Conservation (phyloP, 768 basidiomycete genomes). For the Podaxis sp. region DNA sequence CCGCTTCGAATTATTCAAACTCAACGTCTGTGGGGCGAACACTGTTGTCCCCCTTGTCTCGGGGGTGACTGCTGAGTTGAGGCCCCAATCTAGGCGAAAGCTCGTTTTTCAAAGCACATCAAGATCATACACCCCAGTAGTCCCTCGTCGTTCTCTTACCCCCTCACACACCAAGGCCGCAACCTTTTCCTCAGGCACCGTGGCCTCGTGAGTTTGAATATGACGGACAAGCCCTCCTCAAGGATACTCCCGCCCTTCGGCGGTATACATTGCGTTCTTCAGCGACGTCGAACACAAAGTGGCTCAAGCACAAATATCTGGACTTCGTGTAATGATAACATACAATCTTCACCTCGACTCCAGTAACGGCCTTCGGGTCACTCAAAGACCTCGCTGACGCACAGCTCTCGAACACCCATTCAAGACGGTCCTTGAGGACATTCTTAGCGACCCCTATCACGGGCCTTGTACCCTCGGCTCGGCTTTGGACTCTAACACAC, state of each 20-base stretch:
- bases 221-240: not conserved
- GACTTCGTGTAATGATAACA: constrained; percentile 27
- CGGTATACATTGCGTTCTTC: constrained; percentile 29
- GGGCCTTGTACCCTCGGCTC: constrained; percentile 1
- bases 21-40: not conserved
- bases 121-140: not conserved
- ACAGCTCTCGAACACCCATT: not conserved
- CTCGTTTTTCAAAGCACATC: not conserved
- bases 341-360: not conserved
- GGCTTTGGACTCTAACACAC: constrained; percentile 17
- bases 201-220: not conserved
- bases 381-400: not conserved
- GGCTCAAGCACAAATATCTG: constrained; percentile 21
- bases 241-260: not conserved
- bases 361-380: not conserved
- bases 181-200: not conserved
- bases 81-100: not conserved
- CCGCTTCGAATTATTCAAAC: not conserved
- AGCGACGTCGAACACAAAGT: constrained; percentile 38
- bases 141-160: not conserved
- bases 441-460: not conserved
- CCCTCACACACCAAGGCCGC: not conserved
- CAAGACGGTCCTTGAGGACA: not conserved
- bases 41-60: not conserved
- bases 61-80: not conserved